A percentile compares a stretch with the other conserved stretches of the same genome.
These are phyloP conservation scores for Syzygium malaccense DNA, from an alignment of 441 rosid genomes.

Conservation along the genomic window DNA sequence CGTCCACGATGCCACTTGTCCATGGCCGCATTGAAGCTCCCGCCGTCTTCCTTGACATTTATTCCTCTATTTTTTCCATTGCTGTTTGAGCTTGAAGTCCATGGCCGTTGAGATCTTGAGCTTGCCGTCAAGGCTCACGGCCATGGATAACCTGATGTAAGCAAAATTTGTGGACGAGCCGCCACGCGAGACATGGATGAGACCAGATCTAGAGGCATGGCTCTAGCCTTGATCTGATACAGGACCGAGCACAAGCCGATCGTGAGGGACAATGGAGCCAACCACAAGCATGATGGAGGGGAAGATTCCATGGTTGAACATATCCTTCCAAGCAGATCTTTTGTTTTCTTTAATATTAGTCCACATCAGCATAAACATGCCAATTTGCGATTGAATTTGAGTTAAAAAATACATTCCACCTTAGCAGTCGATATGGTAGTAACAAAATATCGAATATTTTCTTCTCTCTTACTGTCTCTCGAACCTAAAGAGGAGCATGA, in stretches of 20 bases:
- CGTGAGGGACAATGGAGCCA: neutral
- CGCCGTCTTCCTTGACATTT: neutral
- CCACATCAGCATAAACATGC: neutral
- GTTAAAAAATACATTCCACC: neutral
- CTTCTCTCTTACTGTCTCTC: neutral
- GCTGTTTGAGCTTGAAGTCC: neutral
- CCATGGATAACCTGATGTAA: neutral
- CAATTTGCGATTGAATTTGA: neutral
- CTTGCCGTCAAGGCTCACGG: neutral
- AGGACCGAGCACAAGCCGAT: neutral
- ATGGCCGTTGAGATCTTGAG: neutral
- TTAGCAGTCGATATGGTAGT: neutral
- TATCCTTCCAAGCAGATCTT: neutral
- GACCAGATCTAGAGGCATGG: neutral
- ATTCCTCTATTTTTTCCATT: neutral
- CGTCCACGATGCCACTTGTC: neutral
- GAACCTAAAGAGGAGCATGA: neutral
- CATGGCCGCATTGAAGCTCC: neutral
- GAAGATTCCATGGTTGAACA: neutral
- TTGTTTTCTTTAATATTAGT: neutral
- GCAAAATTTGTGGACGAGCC: neutral
- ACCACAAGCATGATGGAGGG: neutral
- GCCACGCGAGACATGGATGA: neutral
- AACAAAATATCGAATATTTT: neutral
- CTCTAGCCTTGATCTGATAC: neutral